Percentiles rank a stretch among this genome's conserved stretches.
These are phyloP conservation scores for Purshia tridentata DNA, from an alignment of 306 rosid species.

Conservation along the genomic window DNA sequence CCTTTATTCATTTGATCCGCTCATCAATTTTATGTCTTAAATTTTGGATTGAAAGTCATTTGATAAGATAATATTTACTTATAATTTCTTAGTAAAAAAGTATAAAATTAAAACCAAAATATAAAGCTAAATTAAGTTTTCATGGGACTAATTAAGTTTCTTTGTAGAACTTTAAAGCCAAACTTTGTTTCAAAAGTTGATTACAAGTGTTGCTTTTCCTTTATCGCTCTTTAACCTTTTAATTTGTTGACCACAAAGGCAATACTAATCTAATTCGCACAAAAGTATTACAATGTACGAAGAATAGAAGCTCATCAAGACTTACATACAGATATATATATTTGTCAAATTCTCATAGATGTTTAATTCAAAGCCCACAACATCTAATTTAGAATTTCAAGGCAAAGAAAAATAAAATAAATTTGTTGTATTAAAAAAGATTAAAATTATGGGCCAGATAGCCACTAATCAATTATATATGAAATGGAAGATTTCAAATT, in stretches of 20 bases:
- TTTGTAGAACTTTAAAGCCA: conserved; percentile 48
- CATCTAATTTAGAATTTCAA: background rate
- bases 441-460: conserved; percentile 26
- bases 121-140: conserved; percentile 30
- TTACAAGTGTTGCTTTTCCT: conserved; percentile 39
- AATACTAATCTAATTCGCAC: background rate
- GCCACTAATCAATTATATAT: background rate
- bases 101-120: conserved; percentile 4
- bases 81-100: background rate
- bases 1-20: too few species aligned
- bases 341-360: conserved; percentile 1
- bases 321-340: background rate
- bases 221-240: conserved; percentile 26
- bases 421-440: background rate
- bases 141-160: conserved; percentile 23
- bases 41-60: background rate
- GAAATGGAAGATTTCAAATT: conserved; percentile 35
- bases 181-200: conserved; percentile 47
- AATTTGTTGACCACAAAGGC: conserved; percentile 29
- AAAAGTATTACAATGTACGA: background rate
- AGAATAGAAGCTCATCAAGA: background rate
- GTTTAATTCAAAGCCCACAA: conserved; percentile 8
- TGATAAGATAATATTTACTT: background rate
- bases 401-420: background rate
- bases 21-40: background rate